Base-by-base conservation (phyloP, 805 yeast species). In the Cyberlindnera subsufficiens region DNA sequence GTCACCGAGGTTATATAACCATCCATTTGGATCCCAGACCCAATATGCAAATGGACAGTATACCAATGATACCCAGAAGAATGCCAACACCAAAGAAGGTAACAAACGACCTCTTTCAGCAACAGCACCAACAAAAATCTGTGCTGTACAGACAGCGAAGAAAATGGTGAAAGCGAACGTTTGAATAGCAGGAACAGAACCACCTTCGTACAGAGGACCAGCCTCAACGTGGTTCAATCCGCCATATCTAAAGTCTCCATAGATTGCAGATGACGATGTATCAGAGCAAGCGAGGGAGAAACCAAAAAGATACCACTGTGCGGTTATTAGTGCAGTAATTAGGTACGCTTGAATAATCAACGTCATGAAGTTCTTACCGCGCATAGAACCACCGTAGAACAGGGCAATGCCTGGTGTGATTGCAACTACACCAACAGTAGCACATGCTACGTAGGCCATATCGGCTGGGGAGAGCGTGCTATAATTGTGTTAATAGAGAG, bases 271-370 rank as follows among this genome's bases (percentile, higher is more conserved):
- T 0, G 60, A 30, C 1, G 96, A 86, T 0, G 85, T 75, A 17
- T 73, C 59, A 0, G 93, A 81, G 55, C 89, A 86, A 5, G 97
- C 93, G 32, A 91, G 67, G 1, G 96, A 86, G 62, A 86, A 90
- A 6, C 96, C 97, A 95, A 97, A 90, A 58, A 91, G 84, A 63
- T 87, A 91, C 98, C 98, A 91, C 60, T 88, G 96, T 58, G 88
- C 77, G 37, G 78, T 72, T 9, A 84, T 85, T 6, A 87, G 73
- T 51, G 82, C 74, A 3, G 87, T 81, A 10, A 86, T 74, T 69
- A 82, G 70, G 37, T 86, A 66, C n/a, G 80, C 78, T 30, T 82
- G 81, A 78, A 93, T 82, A 27, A 87, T 77, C 75, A 88, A 75
- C 11, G 91, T 80, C 37, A 89, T 67, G 1, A 52, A 96, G 91